Evolutionary conservation across 345 rosid genomes (phyloP).

Genomic region (Populus ilicifolia): DNA sequence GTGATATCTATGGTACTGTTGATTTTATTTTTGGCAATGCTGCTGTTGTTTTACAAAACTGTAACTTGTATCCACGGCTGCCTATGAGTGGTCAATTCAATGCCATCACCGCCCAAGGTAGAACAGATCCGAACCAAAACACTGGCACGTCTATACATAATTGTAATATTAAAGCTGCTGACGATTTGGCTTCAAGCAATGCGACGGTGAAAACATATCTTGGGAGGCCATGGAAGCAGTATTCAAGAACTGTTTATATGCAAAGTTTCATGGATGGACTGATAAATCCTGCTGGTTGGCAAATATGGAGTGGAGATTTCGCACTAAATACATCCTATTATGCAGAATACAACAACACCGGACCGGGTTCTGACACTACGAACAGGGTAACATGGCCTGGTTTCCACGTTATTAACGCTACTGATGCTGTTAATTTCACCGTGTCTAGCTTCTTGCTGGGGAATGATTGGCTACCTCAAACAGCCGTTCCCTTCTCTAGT

Average conservation of each 20-base stretch:
- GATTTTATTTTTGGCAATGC: conserved; percentile 95
- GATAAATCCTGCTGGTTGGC: conserved; percentile 76
- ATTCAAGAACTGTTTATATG: conserved; percentile 69
- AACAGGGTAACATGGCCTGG: conserved; percentile 69
- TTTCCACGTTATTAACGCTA: conserved; percentile 48
- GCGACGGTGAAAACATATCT: conserved; percentile 48
- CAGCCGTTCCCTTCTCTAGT: conserved; percentile 53
- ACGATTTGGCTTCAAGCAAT: conserved; percentile 53
- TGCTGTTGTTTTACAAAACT: conserved; percentile 70
- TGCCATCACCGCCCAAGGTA: conserved; percentile 87
- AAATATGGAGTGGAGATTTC: conserved; percentile 53
- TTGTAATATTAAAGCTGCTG: conserved; percentile 56
- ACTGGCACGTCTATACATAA: conserved; percentile 74
- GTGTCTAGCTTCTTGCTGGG: conserved; percentile 61
- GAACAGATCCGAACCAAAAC: conserved; percentile 75
- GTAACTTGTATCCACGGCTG: conserved; percentile 64
- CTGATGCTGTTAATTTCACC: conserved; percentile 66
- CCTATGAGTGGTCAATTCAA: conserved; percentile 75
- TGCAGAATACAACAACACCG: conserved; percentile 63
- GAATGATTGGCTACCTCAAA: conserved; percentile 58
- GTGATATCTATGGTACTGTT: conserved; percentile 83
- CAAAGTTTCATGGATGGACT: conserved; percentile 42
- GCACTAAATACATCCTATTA: conserved; percentile 68
- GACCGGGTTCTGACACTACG: conserved; percentile 58
- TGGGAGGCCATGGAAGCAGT: conserved; percentile 90